Evolutionary conservation across 495 filamentous ascomycete species (phyloP), one percentile per base, ranked within the genome.

Genomic region (Corynascus novoguineensis): DNA sequence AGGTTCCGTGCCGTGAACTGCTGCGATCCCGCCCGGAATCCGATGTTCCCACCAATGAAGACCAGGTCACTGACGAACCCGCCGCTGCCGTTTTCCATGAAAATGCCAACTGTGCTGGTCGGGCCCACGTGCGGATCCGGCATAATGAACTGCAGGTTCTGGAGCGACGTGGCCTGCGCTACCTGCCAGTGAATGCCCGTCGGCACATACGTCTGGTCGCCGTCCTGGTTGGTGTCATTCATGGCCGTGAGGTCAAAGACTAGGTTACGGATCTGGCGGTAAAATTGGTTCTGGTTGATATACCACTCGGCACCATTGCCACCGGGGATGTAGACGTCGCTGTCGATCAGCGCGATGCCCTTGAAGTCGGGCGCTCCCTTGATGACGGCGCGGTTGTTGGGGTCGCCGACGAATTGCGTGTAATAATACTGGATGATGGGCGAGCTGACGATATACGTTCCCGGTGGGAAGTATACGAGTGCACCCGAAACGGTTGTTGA

Each of bases 131-230:
- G n/a, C n/a, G n/a, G n/a, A n/a, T n/a, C n/a, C n/a, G n/a, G n/a
- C n/a, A n/a, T n/a, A n/a, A 5, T 5, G 5, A 96, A 90, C 38
- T 81, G 78, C 56, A 95, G 82, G 67, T 95, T 93, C 68, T 93
- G 88, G 48, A 92, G 71, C 57, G 83, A 88, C 11, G 90, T 95
- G 5, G 91, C 92, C 64, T 96, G 92, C 38, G 87, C 89, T 4
- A 96, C 90, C 66, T 96, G 91, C 90, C 90, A 96, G 70, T 96
- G 92, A 49, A 97, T 90, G 73, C 87, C 87, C 44, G 87, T 73
- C n/a, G n/a, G n/a, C n/a, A n/a, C n/a, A n/a, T n/a, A n/a, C 3
- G 9, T 37, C n/a, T 2, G 0, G 7, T 42, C 31, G 5, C 14
- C 5, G 24, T 25, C 22, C 24, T 25, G 31, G n/a, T n/a, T n/a